Evolutionary conservation across 371 early-diverging fungal genomes (phyloP), one percentile per base, ranked within the genome.

Genomic region (Parasitella parasitica): DNA sequence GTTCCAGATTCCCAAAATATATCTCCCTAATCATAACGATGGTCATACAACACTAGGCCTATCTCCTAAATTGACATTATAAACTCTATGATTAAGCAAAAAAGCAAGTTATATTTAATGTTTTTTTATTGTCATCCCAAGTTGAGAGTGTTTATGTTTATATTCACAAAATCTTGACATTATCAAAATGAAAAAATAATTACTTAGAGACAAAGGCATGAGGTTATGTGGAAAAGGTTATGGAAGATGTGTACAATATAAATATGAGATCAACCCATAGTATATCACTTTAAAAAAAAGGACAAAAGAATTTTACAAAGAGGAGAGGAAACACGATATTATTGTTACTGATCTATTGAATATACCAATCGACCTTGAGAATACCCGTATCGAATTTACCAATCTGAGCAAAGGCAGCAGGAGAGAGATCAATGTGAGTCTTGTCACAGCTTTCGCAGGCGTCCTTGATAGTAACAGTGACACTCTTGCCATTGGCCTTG

Each of bases 291-390:
- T 57, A 57, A 43, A 57, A 46, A n/a, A 22, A 46, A 35, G 35
- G 20, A 9, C 6, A 49, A 48, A 59, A 35, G 59, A 50, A 49
- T 49, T 36, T 36, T 50, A 20, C 28, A 35, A 49, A 28, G n/a
- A 38, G 26, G 34, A 26, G n/a, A 37, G 46, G 49, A n/a, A 32
- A 46, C 24, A n/a, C 5, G 6, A 34, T 9, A 30, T 20, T 3
- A 30, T 8, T 3, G 22, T 22, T 0, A 22, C 3, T 43, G 20
- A 34, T 37, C 49, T 62, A 62, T 3, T 54, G 48, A 22, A 63
- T 35, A 11, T 61, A 59, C 77, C 77, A 78, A 24, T 70, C 64
- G 51, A 78, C 76, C 16, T 73, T 63, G 6, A 76, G 67, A 16
- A 72, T 46, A 48, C 78, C 76, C 11, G 50, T 66, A 26, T 62